Percentiles rank a stretch among this genome's conserved stretches.
Conservation (phyloP, 2,329 filamentous ascomycete species). For the Chalara sp. region DNA sequence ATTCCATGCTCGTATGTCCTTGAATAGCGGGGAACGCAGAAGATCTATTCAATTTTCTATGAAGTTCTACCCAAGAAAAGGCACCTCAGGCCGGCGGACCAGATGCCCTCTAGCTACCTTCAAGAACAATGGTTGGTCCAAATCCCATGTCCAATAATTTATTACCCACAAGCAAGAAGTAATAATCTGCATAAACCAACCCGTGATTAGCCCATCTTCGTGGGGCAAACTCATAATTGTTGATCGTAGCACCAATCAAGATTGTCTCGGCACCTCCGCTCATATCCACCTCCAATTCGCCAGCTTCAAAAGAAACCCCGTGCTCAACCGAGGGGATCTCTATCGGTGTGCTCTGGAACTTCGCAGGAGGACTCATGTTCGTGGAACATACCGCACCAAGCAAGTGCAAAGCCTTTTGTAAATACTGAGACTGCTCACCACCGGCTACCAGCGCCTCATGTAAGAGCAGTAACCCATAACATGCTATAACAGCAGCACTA, state of each 20-base stretch:
- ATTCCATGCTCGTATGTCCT: too few relatives aligned
- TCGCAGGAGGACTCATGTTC: slow-evolving; percentile 18
- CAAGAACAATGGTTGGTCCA: background rate
- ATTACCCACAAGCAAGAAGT: slow-evolving; percentile 39
- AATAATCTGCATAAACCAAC: slow-evolving; percentile 44
- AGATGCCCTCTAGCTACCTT: too few relatives aligned
- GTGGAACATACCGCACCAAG: slow-evolving; percentile 18
- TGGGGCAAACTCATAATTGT: slow-evolving; percentile 39
- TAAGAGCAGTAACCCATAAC: slow-evolving; percentile 33
- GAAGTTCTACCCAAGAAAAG: too few relatives aligned
- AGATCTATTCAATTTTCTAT: too few relatives aligned
- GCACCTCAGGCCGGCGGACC: too few relatives aligned
- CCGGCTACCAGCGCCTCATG: slow-evolving; percentile 17
- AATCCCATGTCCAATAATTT: slow-evolving; percentile 30
- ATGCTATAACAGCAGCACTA: slow-evolving; percentile 32
- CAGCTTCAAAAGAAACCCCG: slow-evolving; percentile 8
- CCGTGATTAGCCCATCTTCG: slow-evolving; percentile 38
- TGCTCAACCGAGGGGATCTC: slow-evolving; percentile 21
- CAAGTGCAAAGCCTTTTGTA: slow-evolving; percentile 23
- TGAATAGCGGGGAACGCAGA: too few relatives aligned
- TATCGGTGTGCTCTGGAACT: slow-evolving; percentile 7
- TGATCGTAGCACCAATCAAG: slow-evolving; percentile 38
- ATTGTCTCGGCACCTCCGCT: slow-evolving; percentile 34
- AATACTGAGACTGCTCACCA: slow-evolving; percentile 20
- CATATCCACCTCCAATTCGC: slow-evolving; percentile 17